Evolutionary conservation across 164 flowering plant species (phyloP), one percentile per base, ranked within the genome.

Genomic region (Houttuynia cordata): DNA sequence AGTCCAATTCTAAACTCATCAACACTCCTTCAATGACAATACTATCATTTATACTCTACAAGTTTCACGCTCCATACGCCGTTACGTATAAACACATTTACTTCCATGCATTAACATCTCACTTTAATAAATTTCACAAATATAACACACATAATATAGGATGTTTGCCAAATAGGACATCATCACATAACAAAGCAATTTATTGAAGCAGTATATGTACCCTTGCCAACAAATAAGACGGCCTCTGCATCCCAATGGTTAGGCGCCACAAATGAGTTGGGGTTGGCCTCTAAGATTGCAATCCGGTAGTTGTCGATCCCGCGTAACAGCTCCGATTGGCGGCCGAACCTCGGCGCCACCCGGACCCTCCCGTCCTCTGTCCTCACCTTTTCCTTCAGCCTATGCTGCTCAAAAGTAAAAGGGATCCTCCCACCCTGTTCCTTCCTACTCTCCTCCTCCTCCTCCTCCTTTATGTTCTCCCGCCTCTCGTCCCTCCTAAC

Each of bases 201-300:
- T n/a, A n/a, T n/a, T n/a, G 1, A 23, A 24, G 21, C 0, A 55
- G 21, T 21, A 24, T 21, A 19, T 8, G 25, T 10, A 25, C 71
- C 71, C 7, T 19, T 34, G 20, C 22, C 21, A 20, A 63, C 47
- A 8, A 40, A 61, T 50, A 60, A 21, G 50, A 61, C 15, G 20
- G 56, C 49, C 15, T 61, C 65, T 3, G 69, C 60, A 61, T 67
- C 69, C 23, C 18, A 53, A 22, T 67, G 61, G 64, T 56, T 47
- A 7, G 69, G 69, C 5, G 51, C 13, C 10, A 61, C 60, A 21
- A 45, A 30, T 5, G 64, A 34, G 34, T 22, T 47, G 13, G 69
- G 69, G 6, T 61, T 61, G 15, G 56, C 59, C 24, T 61, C 56
- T 1, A 67, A n/a, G 50, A 61, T 10, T 4, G 24, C 60, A 4